phyloP scores from a whole-genome alignment of 768 basidiomycete species.

The Serendipita sp. region DNA sequence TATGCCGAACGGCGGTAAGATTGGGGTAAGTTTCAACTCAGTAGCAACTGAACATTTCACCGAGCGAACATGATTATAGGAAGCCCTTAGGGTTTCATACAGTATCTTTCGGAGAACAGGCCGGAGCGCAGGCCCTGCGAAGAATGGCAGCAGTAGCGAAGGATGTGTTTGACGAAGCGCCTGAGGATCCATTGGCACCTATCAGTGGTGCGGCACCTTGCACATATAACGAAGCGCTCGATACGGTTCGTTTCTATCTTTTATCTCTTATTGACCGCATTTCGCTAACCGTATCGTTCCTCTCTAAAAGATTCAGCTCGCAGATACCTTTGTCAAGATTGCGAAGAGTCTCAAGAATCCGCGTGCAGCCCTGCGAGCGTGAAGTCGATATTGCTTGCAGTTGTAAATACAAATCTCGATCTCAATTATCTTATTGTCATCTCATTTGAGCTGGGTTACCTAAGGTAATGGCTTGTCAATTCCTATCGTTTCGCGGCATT shows the following conservation, averaged over 20 bases:
- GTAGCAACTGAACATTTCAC: neutral
- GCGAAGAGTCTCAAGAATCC: slow-evolving; percentile 42
- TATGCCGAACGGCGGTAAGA: slow-evolving; percentile 28
- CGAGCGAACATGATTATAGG: slow-evolving; percentile 16
- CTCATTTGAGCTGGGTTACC: too few species aligned
- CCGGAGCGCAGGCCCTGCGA: slow-evolving; percentile 19
- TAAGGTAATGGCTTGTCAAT: too few species aligned
- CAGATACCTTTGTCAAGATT: slow-evolving; percentile 40
- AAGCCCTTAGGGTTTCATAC: slow-evolving; percentile 42
- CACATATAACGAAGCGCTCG: slow-evolving; percentile 33
- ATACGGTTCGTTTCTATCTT: slow-evolving; percentile 24
- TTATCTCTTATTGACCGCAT: neutral
- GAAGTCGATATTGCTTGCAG: neutral
- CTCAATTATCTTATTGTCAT: neutral
- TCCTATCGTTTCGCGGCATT: too few species aligned
- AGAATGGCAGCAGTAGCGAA: slow-evolving; percentile 36
- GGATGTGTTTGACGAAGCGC: slow-evolving; percentile 29
- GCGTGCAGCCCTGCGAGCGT: slow-evolving; percentile 18
- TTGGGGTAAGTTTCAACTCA: slow-evolving; percentile 23
- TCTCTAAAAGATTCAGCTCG: slow-evolving; percentile 20
- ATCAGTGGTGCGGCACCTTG: slow-evolving; percentile 22
- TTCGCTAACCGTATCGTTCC: neutral
- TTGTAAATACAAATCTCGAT: neutral
- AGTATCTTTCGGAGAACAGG: slow-evolving; percentile 33
- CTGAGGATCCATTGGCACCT: slow-evolving; percentile 24